Conservation (phyloP, 495 filamentous ascomycete genomes). For the Penicillium pancosmium region DNA sequence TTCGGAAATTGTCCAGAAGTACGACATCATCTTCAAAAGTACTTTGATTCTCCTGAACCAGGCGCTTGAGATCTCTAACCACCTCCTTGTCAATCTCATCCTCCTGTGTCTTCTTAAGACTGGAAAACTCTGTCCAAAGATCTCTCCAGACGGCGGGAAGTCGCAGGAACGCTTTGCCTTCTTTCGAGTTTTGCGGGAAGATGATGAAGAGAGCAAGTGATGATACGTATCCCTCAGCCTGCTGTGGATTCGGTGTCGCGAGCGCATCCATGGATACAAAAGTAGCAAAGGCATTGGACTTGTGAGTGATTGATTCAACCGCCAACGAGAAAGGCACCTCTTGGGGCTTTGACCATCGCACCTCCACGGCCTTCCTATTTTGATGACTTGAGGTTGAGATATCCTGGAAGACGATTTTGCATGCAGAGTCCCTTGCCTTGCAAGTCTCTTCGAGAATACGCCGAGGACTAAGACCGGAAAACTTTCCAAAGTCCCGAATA, state of each 20-base stretch:
- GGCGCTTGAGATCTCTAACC: conserved; percentile 53
- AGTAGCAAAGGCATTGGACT: conserved; percentile 46
- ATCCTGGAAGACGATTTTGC: conserved; percentile 64
- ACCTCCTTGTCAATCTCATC: conserved; percentile 68
- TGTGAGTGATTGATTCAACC: conserved; percentile 43
- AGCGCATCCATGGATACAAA: conserved; percentile 73
- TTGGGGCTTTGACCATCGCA: conserved; percentile 81
- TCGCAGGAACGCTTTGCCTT: conserved; percentile 81
- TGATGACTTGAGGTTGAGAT: conserved; percentile 73
- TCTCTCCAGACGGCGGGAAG: conserved; percentile 82
- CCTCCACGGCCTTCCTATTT: conserved; percentile 69
- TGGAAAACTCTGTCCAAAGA: conserved; percentile 78
- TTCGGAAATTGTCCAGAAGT: conserved; percentile 65
- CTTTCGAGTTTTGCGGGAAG: conserved; percentile 73
- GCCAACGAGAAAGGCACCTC: conserved; percentile 50
- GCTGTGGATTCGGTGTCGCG: conserved; percentile 72
- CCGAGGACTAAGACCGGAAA: conserved; percentile 68
- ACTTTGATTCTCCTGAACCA: conserved; percentile 47
- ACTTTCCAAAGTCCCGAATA: conserved; percentile 83
- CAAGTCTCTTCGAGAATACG: conserved; percentile 84
- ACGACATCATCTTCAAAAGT: conserved; percentile 70
- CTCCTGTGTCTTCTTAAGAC: conserved; percentile 64
- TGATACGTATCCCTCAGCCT: conserved; percentile 85
- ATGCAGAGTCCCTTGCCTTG: conserved; percentile 73
- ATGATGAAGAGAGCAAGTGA: conserved; percentile 80